These are phyloP conservation scores for Cercospora citrullina DNA, from an alignment of 2,329 filamentous ascomycete genomes.

Conservation along the genomic window DNA sequence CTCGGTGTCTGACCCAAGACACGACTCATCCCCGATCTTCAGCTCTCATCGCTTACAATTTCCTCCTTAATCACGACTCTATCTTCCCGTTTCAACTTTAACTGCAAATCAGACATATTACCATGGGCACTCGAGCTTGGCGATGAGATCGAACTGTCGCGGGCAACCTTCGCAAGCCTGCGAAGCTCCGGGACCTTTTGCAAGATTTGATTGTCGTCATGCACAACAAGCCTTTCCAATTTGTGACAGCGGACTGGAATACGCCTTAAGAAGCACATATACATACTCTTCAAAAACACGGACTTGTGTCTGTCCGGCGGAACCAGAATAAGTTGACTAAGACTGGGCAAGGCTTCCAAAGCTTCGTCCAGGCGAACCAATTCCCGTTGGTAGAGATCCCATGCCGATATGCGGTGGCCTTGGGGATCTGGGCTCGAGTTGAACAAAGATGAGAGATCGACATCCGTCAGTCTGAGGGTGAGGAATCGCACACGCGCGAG, in stretches of 20 bases:
- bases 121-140: neutral
- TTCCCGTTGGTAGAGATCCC: constrained; percentile 33
- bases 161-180: constrained; percentile 20
- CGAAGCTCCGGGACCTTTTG: constrained; percentile 24
- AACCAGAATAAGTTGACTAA: constrained; percentile 26
- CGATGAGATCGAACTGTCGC: neutral
- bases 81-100: constrained; percentile 6
- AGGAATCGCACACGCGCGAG: constrained; percentile 30
- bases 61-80: constrained; percentile 10
- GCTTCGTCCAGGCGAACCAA: constrained; percentile 29
- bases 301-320: constrained; percentile 28
- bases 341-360: constrained; percentile 25
- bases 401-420: constrained; percentile 20
- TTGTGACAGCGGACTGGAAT: constrained; percentile 26
- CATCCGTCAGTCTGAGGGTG: constrained; percentile 30
- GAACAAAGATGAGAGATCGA: constrained; percentile 32
- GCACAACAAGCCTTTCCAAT: constrained; percentile 22
- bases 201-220: constrained; percentile 21
- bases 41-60: neutral
- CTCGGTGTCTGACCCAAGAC: no score
- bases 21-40: no score
- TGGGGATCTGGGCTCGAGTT: constrained; percentile 6
- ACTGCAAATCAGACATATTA: neutral
- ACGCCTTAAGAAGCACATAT: constrained; percentile 29
- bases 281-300: constrained; percentile 30